Conservation (phyloP, 192 early-diverging fungal genomes). For the Podila horticola region DNA sequence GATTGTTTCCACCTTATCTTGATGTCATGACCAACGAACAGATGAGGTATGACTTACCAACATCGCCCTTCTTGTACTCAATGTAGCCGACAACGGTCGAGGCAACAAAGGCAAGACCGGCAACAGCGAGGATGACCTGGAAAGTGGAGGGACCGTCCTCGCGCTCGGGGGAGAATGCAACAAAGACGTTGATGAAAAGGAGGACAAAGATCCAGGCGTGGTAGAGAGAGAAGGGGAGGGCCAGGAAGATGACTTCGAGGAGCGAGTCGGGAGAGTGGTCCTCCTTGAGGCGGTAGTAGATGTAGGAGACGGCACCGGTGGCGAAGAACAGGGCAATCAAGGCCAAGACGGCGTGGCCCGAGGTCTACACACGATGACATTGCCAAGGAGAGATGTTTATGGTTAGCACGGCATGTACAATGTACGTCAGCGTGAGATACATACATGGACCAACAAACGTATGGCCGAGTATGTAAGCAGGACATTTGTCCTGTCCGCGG, state of each 20-base stretch:
- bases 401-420: not conserved
- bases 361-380: too few relatives aligned
- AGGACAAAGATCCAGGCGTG: slow-evolving; percentile 73
- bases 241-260: slow-evolving; percentile 63
- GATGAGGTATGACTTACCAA: slow-evolving; percentile 45
- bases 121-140: slow-evolving; percentile 57
- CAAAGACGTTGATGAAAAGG: slow-evolving; percentile 67
- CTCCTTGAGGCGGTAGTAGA: slow-evolving; percentile 64
- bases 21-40: too few relatives aligned
- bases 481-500: too few relatives aligned
- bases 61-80: slow-evolving; percentile 67
- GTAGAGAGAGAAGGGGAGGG: slow-evolving; percentile 76
- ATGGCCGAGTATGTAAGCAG: too few relatives aligned
- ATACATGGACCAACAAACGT: not conserved
- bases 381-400: not conserved
- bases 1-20: not conserved
- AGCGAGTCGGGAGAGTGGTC: slow-evolving; percentile 36
- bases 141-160: slow-evolving; percentile 56
- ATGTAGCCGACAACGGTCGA: slow-evolving; percentile 69
- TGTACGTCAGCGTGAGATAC: not conserved
- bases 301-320: slow-evolving; percentile 63
- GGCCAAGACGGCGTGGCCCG: slow-evolving; percentile 62
- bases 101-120: slow-evolving; percentile 63
- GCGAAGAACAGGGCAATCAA: slow-evolving; percentile 67
- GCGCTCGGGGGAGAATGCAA: slow-evolving; percentile 59